phyloP scores from a whole-genome alignment of 139 green algal species.

The Mesotaenium endlicherianum region DNA sequence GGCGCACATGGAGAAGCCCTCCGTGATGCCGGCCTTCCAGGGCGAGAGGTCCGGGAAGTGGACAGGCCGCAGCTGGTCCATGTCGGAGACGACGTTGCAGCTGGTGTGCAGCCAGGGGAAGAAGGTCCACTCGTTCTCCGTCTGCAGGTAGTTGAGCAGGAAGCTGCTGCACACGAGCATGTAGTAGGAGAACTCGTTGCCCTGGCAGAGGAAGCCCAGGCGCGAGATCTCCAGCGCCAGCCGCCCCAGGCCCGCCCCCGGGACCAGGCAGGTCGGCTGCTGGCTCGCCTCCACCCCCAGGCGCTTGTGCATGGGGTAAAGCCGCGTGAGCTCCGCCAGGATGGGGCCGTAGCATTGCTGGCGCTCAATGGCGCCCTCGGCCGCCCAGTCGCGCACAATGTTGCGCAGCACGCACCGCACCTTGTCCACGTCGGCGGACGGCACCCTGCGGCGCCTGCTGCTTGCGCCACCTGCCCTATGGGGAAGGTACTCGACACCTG shows the following conservation, averaged over 20 bases:
- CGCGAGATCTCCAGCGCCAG: constrained; percentile 63
- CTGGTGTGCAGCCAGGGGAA: constrained; percentile 73
- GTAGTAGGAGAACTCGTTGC: constrained; percentile 96
- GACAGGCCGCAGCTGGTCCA: constrained; percentile 75
- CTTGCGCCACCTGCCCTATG: too few relatives aligned
- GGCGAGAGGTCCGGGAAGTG: constrained; percentile 45
- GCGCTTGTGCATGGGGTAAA: constrained; percentile 4
- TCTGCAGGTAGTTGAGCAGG: constrained; percentile 73
- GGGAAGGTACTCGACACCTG: too few relatives aligned
- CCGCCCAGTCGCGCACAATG: constrained; percentile 47
- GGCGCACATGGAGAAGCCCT: constrained; percentile 83
- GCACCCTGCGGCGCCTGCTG: too few relatives aligned
- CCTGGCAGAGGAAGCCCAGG: constrained; percentile 56
- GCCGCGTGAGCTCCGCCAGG: constrained; percentile 23
- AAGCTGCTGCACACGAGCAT: constrained; percentile 91
- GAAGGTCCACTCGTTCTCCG: constrained; percentile 64
- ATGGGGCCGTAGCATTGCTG: constrained; percentile 45
- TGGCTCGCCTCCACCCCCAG: not conserved
- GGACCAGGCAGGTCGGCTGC: constrained; percentile 70
- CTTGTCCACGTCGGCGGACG: constrained; percentile 39
- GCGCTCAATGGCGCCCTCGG: constrained; percentile 30
- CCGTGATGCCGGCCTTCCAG: constrained; percentile 13
- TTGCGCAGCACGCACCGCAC: constrained; percentile 49
- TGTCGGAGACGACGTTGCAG: constrained; percentile 71
- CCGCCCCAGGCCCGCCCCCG: constrained; percentile 81